These are phyloP conservation scores for Colletotrichum simmondsii DNA, from an alignment of 2,329 filamentous ascomycete species.

Conservation along the genomic window DNA sequence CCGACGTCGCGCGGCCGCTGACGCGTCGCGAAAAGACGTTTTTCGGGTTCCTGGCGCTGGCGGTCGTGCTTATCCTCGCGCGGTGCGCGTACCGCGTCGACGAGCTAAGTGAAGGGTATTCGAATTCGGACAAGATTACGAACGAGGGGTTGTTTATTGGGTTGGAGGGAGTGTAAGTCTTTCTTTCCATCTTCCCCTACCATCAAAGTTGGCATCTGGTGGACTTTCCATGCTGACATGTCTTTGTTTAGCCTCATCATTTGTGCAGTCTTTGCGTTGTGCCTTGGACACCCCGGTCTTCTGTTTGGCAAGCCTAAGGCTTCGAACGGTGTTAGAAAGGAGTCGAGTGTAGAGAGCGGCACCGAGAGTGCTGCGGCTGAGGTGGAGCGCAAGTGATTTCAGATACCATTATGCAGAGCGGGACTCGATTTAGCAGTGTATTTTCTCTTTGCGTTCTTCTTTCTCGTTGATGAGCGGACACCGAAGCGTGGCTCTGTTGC, in stretches of 20 bases:
- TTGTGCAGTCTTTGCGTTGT: constrained; percentile 49
- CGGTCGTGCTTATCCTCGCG: constrained; percentile 69
- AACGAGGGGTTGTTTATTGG: constrained; percentile 63
- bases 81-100: constrained; percentile 72
- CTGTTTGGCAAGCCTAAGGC: constrained; percentile 41
- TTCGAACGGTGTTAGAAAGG: constrained; percentile 6
- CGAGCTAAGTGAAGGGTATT: constrained; percentile 72
- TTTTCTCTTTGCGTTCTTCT: background rate
- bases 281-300: constrained; percentile 54
- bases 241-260: constrained; percentile 45
- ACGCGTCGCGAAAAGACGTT: constrained; percentile 53
- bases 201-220: background rate
- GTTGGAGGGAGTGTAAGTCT: constrained; percentile 59
- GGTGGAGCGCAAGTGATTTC: constrained; percentile 11
- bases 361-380: background rate
- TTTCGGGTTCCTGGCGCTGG: constrained; percentile 59
- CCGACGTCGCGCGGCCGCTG: constrained; percentile 29
- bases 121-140: constrained; percentile 60
- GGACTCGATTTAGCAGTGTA: background rate
- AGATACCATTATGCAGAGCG: background rate
- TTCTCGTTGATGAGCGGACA: background rate
- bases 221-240: background rate
- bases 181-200: constrained; percentile 35
- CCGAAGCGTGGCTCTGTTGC: background rate
- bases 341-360: constrained; percentile 25